phyloP scores from a whole-genome alignment of 208 protist genomes.

The Trypanosoma avium region DNA sequence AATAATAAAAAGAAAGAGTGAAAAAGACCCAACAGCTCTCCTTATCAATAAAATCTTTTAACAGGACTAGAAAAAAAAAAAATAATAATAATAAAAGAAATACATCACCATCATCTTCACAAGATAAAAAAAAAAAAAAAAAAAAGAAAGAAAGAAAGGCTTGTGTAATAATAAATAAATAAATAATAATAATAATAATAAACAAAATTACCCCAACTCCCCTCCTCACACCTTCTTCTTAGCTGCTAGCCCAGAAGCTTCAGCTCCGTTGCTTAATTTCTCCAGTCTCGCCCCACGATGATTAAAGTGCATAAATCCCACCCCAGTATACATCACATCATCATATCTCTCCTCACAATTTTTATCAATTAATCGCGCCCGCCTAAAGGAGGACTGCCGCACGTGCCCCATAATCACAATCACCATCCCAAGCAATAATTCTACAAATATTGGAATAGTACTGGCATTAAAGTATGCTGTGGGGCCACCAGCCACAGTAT shows the following conservation, averaged over 20 bases:
- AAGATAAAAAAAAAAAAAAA: too few species aligned
- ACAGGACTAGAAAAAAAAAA: too few species aligned
- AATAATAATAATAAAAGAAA: too few species aligned
- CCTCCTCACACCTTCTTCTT: constrained; percentile 35
- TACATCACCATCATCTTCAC: too few species aligned
- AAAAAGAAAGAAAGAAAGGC: too few species aligned
- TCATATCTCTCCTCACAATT: constrained; percentile 69
- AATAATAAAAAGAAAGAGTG: too few species aligned
- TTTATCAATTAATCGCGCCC: constrained; percentile 61
- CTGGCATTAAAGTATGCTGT: constrained; percentile 6
- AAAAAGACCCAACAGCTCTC: too few species aligned
- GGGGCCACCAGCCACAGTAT: neutral
- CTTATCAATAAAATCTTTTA: too few species aligned
- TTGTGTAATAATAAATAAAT: too few species aligned
- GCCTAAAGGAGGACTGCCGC: constrained; percentile 36
- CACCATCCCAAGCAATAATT: constrained; percentile 27
- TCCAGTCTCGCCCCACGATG: constrained; percentile 58
- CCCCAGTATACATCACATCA: constrained; percentile 52
- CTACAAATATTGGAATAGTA: constrained; percentile 28
- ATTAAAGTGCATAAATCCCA: constrained; percentile 87
- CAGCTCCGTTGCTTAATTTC: neutral
- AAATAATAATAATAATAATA: too few species aligned
- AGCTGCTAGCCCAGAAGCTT: neutral
- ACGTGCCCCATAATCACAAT: constrained; percentile 64
- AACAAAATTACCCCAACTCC: too few species aligned